Evolutionary conservation across 177 flowering plant species (phyloP).

Genomic region (Vitis hybrid): DNA sequence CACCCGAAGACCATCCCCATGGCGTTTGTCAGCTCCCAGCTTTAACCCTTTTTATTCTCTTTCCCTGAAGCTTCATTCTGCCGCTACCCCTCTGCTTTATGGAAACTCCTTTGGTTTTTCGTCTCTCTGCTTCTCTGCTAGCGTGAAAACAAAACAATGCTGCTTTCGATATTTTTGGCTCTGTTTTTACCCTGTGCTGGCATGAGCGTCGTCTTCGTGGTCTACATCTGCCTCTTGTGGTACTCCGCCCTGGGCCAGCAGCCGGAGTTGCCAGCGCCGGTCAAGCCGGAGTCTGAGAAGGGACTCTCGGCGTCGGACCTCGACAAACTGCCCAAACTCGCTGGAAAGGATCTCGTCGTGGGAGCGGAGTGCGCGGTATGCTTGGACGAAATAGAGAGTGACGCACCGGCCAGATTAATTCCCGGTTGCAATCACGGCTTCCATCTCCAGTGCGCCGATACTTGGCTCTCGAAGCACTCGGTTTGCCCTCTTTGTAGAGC

Average conservation of each 20-base stretch:
- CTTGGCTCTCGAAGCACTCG: conserved; percentile 62
- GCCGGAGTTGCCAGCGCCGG: conserved; percentile 5
- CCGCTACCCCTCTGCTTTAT: background rate
- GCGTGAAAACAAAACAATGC: conserved; percentile 24
- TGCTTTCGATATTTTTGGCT: conserved; percentile 43
- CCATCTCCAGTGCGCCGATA: conserved; percentile 60
- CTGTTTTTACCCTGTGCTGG: conserved; percentile 64
- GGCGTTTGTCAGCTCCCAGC: conserved; percentile 3
- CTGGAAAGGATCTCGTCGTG: conserved; percentile 44
- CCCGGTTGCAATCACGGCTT: conserved; percentile 79
- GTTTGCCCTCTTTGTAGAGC: conserved; percentile 66
- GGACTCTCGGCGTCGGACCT: conserved; percentile 61
- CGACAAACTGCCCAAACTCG: conserved; percentile 45
- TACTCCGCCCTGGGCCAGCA: conserved; percentile 24
- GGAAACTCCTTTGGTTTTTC: too few species aligned
- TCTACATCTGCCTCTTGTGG: conserved; percentile 57
- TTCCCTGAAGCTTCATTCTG: conserved; percentile 9
- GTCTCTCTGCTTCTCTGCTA: background rate
- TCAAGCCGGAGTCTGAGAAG: conserved; percentile 14
- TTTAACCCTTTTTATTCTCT: background rate
- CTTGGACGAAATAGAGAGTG: conserved; percentile 51
- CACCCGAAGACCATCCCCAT: conserved; percentile 11
- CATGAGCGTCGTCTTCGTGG: conserved; percentile 46
- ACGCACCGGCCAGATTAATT: conserved; percentile 49
- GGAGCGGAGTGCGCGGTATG: conserved; percentile 74